Percentiles rank a stretch among this genome's conserved stretches.
phyloP scores from a whole-genome alignment of 805 yeast genomes.

The Osmozyma mogii region DNA sequence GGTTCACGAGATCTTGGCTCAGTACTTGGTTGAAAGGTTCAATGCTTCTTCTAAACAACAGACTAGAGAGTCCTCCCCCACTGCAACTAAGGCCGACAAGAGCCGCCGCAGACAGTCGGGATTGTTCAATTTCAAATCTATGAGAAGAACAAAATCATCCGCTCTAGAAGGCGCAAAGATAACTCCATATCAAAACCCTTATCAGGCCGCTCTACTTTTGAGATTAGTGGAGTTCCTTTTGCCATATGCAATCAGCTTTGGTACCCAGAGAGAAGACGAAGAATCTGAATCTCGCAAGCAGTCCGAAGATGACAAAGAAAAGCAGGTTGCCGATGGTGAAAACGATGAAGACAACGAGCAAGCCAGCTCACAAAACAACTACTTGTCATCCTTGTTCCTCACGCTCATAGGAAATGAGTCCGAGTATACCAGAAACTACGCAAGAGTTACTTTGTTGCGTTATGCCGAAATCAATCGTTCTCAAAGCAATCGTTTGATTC shows the following conservation, averaged over 20 bases:
- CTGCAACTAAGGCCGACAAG: slow-evolving; percentile 9
- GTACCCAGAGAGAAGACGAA: slow-evolving; percentile 12
- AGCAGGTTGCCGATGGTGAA: slow-evolving; percentile 3
- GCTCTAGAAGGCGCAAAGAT: slow-evolving; percentile 10
- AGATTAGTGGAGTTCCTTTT: slow-evolving; percentile 22
- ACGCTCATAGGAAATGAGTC: slow-evolving; percentile 25
- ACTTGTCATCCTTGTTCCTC: slow-evolving; percentile 23
- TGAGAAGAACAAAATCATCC: slow-evolving; percentile 13
- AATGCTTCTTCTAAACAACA: slow-evolving; percentile 6
- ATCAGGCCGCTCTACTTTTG: slow-evolving; percentile 25
- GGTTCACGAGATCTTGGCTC: slow-evolving; percentile 29
- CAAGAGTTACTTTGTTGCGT: slow-evolving; percentile 22
- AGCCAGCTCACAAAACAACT: slow-evolving; percentile 14
- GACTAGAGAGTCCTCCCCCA: slow-evolving; percentile 1
- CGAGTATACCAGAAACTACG: slow-evolving; percentile 28
- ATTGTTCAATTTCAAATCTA: slow-evolving; percentile 21
- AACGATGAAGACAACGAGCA: slow-evolving; percentile 11
- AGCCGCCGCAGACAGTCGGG: slow-evolving; percentile 13
- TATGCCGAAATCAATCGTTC: slow-evolving; percentile 24
- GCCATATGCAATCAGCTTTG: slow-evolving; percentile 30
- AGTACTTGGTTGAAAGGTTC: slow-evolving; percentile 24
- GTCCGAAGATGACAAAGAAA: slow-evolving; percentile 4
- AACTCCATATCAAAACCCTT: slow-evolving; percentile 27
- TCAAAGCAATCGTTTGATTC: slow-evolving; percentile 28
- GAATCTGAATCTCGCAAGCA: slow-evolving; percentile 3